These are phyloP conservation scores for Phoma sp. DNA, from an alignment of 2,329 filamentous ascomycete species.

Conservation along the genomic window DNA sequence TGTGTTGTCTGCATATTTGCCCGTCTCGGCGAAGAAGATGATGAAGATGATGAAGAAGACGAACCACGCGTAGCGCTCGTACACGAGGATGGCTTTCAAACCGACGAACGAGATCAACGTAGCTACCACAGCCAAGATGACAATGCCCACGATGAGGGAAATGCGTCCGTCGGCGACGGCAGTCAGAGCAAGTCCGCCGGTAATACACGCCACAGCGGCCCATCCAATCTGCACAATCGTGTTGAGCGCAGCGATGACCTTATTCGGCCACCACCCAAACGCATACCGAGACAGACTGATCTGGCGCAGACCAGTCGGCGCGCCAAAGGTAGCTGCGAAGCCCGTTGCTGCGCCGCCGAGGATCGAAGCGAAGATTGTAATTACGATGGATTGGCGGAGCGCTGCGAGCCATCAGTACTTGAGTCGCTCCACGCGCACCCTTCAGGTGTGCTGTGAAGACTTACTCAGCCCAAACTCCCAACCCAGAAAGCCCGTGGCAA, in stretches of 20 bases:
- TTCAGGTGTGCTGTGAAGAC: background rate
- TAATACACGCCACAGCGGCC: slow-evolving; percentile 52
- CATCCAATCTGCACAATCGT: slow-evolving; percentile 55
- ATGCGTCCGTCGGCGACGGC: slow-evolving; percentile 53
- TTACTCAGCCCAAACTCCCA: slow-evolving; percentile 55
- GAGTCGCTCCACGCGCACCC: background rate
- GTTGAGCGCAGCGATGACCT: slow-evolving; percentile 56
- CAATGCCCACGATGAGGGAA: slow-evolving; percentile 52
- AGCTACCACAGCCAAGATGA: slow-evolving; percentile 51
- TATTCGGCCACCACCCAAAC: slow-evolving; percentile 60
- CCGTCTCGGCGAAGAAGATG: slow-evolving; percentile 57
- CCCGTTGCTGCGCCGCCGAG: slow-evolving; percentile 51
- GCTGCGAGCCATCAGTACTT: slow-evolving; percentile 18
- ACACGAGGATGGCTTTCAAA: slow-evolving; percentile 54
- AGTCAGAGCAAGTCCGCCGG: slow-evolving; percentile 51
- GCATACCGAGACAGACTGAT: slow-evolving; percentile 52
- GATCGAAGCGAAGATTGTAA: slow-evolving; percentile 50
- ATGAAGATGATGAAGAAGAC: slow-evolving; percentile 56
- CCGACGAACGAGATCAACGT: slow-evolving; percentile 50
- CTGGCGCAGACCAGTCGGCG: slow-evolving; percentile 51
- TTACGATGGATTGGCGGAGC: slow-evolving; percentile 52
- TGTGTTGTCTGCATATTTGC: slow-evolving; percentile 51
- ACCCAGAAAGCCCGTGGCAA: slow-evolving; percentile 53
- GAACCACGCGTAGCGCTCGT: slow-evolving; percentile 59
- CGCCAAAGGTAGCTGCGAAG: slow-evolving; percentile 52